Evolutionary conservation across 2,329 filamentous ascomycete genomes (phyloP).

Genomic region (Alternaria alternata): DNA sequence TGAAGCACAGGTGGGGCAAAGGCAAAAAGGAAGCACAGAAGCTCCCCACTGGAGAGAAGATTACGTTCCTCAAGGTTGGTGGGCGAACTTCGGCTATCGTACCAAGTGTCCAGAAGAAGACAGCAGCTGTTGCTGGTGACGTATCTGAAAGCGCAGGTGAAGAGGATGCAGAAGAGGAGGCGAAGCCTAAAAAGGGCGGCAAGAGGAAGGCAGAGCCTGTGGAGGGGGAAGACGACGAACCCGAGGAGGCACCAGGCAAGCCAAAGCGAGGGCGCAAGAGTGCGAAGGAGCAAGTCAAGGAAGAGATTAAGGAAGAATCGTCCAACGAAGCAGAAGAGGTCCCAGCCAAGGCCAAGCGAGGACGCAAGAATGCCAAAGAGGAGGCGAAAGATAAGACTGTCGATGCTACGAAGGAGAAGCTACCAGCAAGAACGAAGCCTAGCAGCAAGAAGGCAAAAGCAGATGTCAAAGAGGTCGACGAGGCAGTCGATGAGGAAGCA

Average conservation of each 20-base stretch:
- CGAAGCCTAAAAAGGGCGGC: conserved; percentile 41
- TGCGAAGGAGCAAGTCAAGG: conserved; percentile 32
- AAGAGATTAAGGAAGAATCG: conserved; percentile 24
- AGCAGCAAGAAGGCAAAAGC: conserved; percentile 20
- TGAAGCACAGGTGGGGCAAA: conserved; percentile 89
- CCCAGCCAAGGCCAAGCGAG: conserved; percentile 27
- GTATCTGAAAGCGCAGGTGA: conserved; percentile 48
- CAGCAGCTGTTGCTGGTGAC: conserved; percentile 65
- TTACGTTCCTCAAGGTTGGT: conserved; percentile 87
- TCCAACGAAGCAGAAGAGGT: conserved; percentile 18
- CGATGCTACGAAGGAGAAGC: conserved; percentile 32
- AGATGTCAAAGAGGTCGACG: conserved; percentile 22
- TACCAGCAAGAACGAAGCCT: conserved; percentile 19
- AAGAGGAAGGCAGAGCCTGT: conserved; percentile 47
- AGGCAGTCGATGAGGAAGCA: conserved; percentile 30
- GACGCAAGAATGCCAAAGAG: conserved; percentile 32
- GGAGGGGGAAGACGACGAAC: conserved; percentile 31
- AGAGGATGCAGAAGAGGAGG: conserved; percentile 31
- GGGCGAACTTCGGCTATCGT: conserved; percentile 91
- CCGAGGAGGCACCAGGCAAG: conserved; percentile 19
- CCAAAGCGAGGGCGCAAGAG: conserved; percentile 36
- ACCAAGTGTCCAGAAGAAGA: conserved; percentile 86
- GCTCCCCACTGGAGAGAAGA: conserved; percentile 83
- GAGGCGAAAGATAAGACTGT: conserved; percentile 30
- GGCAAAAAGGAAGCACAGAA: conserved; percentile 75